Conservation (phyloP, 73 alveolate genomes). For the Tetrahymena malaccensis region DNA sequence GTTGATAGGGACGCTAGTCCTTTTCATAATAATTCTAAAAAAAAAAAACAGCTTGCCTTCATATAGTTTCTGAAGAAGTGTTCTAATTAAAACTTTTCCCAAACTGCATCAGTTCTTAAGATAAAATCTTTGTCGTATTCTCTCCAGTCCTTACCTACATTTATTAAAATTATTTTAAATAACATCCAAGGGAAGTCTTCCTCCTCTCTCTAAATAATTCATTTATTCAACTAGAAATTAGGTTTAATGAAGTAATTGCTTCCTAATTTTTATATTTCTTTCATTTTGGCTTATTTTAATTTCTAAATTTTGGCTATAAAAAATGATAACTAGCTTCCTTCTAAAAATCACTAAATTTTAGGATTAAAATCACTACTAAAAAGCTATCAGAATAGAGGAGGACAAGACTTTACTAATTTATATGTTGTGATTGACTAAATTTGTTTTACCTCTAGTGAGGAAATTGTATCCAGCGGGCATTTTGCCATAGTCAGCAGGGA, state of each 20-base stretch:
- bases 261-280: not conserved
- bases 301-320: not conserved
- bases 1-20: not conserved
- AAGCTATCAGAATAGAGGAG: not conserved
- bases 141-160: constrained; percentile 29
- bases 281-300: not conserved
- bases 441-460: constrained; percentile 9
- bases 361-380: not conserved
- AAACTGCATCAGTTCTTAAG: constrained; percentile 45
- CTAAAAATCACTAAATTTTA: not conserved
- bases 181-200: not conserved
- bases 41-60: not conserved
- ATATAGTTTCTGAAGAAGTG: constrained; percentile 37
- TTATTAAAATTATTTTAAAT: not conserved
- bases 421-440: not conserved
- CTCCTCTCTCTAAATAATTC: not conserved
- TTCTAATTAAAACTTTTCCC: constrained; percentile 36
- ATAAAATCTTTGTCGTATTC: constrained; percentile 30
- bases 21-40: not conserved
- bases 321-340: not conserved
- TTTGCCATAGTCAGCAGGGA: constrained; percentile 7
- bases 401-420: not conserved
- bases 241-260: not conserved
- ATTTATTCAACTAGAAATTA: not conserved
- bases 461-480: constrained; percentile 39